A percentile compares a stretch with the other conserved stretches of the same genome.
These are phyloP conservation scores for Podila minutissima DNA, from an alignment of 192 early-diverging fungal species.

Conservation along the genomic window DNA sequence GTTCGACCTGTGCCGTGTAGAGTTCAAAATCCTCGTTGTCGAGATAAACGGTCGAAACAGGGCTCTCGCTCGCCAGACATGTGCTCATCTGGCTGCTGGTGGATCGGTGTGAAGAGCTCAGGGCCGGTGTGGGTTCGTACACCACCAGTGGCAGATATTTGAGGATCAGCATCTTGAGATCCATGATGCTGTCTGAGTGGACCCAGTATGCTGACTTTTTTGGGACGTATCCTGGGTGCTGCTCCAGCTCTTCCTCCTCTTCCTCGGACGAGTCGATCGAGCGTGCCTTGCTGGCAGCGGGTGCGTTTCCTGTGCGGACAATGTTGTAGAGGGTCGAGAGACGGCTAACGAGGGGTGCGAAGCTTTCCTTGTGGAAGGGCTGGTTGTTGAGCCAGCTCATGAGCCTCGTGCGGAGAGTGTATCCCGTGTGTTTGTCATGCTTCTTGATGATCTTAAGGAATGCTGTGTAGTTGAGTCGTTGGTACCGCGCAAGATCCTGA, in stretches of 20 bases:
- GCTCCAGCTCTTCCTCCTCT: conserved; percentile 48
- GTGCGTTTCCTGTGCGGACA: conserved; percentile 64
- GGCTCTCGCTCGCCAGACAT: conserved; percentile 35
- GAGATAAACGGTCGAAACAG: conserved; percentile 88
- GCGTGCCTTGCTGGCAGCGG: conserved; percentile 11
- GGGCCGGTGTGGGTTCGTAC: conserved; percentile 69
- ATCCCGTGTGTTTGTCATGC: conserved; percentile 90
- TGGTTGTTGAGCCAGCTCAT: conserved; percentile 75
- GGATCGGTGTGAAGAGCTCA: conserved; percentile 27
- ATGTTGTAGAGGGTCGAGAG: conserved; percentile 88
- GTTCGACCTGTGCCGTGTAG: conserved; percentile 82
- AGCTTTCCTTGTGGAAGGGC: conserved; percentile 85
- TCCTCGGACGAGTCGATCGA: conserved; percentile 32
- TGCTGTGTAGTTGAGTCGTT: conserved; percentile 80
- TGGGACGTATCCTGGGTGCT: conserved; percentile 50
- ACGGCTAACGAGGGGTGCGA: conserved; percentile 82
- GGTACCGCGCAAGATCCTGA: conserved; percentile 76
- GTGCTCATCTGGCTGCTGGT: conserved; percentile 26
- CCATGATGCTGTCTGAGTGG: conserved; percentile 88
- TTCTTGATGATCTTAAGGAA: conserved; percentile 95
- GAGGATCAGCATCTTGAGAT: conserved; percentile 88
- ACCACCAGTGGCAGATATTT: conserved; percentile 86
- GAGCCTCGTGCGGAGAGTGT: conserved; percentile 76
- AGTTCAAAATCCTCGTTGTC: conserved; percentile 88
- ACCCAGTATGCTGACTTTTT: conserved; percentile 89